These are phyloP conservation scores for Pythium phragmitis DNA, from an alignment of 352 stramenopile species.

Conservation along the genomic window DNA sequence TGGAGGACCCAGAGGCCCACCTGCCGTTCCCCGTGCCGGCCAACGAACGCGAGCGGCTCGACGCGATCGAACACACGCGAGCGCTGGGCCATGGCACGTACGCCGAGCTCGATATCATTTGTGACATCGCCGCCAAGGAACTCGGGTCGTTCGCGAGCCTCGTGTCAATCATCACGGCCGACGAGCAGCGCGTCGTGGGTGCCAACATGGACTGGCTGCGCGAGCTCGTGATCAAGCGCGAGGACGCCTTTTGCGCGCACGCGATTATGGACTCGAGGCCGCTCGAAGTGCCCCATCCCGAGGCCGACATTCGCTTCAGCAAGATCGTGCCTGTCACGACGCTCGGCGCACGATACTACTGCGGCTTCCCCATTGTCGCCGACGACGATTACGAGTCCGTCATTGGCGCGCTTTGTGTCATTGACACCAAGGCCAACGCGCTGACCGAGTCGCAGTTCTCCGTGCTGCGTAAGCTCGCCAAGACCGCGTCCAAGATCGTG, in stretches of 20 bases:
- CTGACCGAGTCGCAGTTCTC: slow-evolving; percentile 20
- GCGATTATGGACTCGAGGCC: slow-evolving; percentile 50
- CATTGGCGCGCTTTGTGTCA: slow-evolving; percentile 50
- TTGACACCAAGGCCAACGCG: slow-evolving; percentile 16
- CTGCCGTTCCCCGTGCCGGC: slow-evolving; percentile 13
- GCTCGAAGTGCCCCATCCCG: slow-evolving; percentile 46
- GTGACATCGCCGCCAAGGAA: slow-evolving; percentile 48
- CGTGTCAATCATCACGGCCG: slow-evolving; percentile 50
- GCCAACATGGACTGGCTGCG: slow-evolving; percentile 38
- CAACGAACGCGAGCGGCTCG: slow-evolving; percentile 12
- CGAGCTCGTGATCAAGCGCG: slow-evolving; percentile 38
- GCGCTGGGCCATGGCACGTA: background rate
- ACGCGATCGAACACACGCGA: slow-evolving; percentile 5
- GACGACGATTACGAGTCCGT: slow-evolving; percentile 15
- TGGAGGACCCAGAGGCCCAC: background rate
- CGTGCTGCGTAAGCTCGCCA: slow-evolving; percentile 23
- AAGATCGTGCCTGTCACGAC: slow-evolving; percentile 22
- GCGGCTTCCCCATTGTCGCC: slow-evolving; percentile 46
- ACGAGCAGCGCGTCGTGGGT: slow-evolving; percentile 37
- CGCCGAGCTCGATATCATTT: slow-evolving; percentile 66
- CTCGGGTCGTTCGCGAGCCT: slow-evolving; percentile 47
- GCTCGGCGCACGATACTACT: slow-evolving; percentile 58
- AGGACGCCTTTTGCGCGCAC: slow-evolving; percentile 56
- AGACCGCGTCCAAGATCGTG: slow-evolving; percentile 47
- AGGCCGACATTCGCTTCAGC: slow-evolving; percentile 57